These are phyloP conservation scores for Vararia minispora DNA, from an alignment of 768 basidiomycete genomes.

Conservation along the genomic window DNA sequence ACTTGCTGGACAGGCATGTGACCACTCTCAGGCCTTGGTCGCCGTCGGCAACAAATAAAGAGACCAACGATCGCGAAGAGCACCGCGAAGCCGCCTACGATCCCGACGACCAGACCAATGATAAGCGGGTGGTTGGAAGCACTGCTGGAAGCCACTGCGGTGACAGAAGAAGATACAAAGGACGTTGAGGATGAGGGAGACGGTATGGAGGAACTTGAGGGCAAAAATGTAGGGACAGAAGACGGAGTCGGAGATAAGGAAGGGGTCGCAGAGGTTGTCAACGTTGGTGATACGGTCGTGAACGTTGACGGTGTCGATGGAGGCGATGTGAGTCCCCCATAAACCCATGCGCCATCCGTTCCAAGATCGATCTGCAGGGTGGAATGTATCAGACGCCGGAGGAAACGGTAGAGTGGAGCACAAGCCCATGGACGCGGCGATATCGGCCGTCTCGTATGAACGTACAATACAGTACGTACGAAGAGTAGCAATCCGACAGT, in stretches of 20 bases:
- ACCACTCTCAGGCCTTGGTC: slow-evolving; percentile 15
- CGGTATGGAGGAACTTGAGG: slow-evolving; percentile 2
- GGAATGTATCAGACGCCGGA: slow-evolving; percentile 1
- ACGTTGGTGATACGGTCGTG: slow-evolving; percentile 15
- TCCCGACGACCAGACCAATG: slow-evolving; percentile 11
- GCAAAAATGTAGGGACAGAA: slow-evolving; percentile 11
- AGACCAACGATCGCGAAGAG: slow-evolving; percentile 8
- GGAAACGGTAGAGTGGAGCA: no score
- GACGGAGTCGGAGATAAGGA: slow-evolving; percentile 21
- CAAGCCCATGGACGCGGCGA: no score
- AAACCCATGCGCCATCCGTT: slow-evolving; percentile 49
- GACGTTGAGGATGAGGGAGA: slow-evolving; percentile 6
- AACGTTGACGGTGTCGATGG: slow-evolving; percentile 13
- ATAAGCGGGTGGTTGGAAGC: slow-evolving; percentile 4
- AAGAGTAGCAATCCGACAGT: no score
- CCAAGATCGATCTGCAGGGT: slow-evolving; percentile 59
- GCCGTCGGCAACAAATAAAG: slow-evolving; percentile 27
- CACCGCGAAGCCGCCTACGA: slow-evolving; percentile 8
- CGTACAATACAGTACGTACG: no score
- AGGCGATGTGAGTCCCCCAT: slow-evolving; percentile 66
- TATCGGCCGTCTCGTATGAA: no score
- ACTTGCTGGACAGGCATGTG: neutral
- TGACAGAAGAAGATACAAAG: neutral
- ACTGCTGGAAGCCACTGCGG: neutral
- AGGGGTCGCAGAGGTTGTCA: slow-evolving; percentile 18